Evolutionary conservation across 2,329 filamentous ascomycete species (phyloP), one percentile per base, ranked within the genome.

Genomic region (Neonectria coccinea): DNA sequence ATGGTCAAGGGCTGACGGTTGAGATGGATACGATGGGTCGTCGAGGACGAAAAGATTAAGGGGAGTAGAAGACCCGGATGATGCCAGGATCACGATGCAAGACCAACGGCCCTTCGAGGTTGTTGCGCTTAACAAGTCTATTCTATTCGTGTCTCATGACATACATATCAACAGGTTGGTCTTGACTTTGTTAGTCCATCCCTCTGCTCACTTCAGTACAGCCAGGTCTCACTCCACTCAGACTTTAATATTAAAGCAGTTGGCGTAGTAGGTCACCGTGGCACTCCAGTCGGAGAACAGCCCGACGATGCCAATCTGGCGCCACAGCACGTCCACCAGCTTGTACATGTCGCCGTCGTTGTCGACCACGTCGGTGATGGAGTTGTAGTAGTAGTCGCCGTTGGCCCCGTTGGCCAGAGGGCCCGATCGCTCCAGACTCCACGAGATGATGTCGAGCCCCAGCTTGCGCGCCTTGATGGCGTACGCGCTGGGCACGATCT

Each of bases 201-300:
- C n/a, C 25, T 56, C 22, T 12, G 6, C 29, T 41, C 36, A 20
- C 33, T 29, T 36, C 56, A 52, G 41, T 16, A 27, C 55, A n/a
- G n/a, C 27, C 25, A 25, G 25, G 5, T 31, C 44, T 11, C 16
- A n/a, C 31, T 42, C 9, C n/a, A 5, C 39, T 57, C 27, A 69
- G 4, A 68, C 22, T 33, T 66, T 66, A 9, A 79, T 66, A 14
- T 77, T 85, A 68, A 92, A 88, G 78, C 90, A 92, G 72, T 91
- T 92, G 67, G 89, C 90, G 77, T 91, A 92, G 69, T 90, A 92
- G 0, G 89, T 91, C 8, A 88, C 85, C 0, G 89, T 91, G 11
- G 88, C 86, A 16, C 86, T 85, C 91, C 90, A 92, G 75, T 92
- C 91, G 4, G 86, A 85, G 71, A 92, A 92, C 66, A 92, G 83